Percentiles rank a stretch among this genome's conserved stretches.
These are phyloP conservation scores for Suhomyces taliae DNA, from an alignment of 1,139 yeast species.

Conservation along the genomic window DNA sequence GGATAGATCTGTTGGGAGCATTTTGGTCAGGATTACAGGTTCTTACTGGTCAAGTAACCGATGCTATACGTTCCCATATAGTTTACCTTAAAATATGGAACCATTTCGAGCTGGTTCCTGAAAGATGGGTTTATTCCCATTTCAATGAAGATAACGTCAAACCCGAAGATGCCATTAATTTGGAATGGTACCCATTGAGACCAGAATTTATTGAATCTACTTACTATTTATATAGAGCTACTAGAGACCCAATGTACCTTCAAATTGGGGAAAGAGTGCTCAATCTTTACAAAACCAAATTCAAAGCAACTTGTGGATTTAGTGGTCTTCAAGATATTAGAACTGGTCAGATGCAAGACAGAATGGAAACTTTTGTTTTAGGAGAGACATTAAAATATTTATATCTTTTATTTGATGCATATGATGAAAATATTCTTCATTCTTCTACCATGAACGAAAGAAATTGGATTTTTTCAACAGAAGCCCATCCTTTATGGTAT, in stretches of 20 bases:
- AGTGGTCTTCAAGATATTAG: slow-evolving; percentile 73
- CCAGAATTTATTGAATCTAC: slow-evolving; percentile 93
- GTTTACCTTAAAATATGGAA: slow-evolving; percentile 81
- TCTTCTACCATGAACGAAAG: slow-evolving; percentile 34
- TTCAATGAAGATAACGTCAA: slow-evolving; percentile 9
- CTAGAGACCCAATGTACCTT: slow-evolving; percentile 80
- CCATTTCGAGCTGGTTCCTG: slow-evolving; percentile 79
- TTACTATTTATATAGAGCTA: slow-evolving; percentile 79
- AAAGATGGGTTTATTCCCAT: slow-evolving; percentile 65
- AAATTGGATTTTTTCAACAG: slow-evolving; percentile 82
- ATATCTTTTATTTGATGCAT: slow-evolving; percentile 74
- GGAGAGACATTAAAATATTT: slow-evolving; percentile 85
- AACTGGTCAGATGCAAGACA: slow-evolving; percentile 62
- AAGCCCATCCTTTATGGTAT: slow-evolving; percentile 90
- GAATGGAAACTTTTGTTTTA: slow-evolving; percentile 90
- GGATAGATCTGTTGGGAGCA: slow-evolving; percentile 88
- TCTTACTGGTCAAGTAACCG: slow-evolving; percentile 68
- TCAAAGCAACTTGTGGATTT: slow-evolving; percentile 71
- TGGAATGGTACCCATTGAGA: slow-evolving; percentile 91
- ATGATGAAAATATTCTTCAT: slow-evolving; percentile 53
- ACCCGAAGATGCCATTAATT: slow-evolving; percentile 36
- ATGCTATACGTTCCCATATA: slow-evolving; percentile 63
- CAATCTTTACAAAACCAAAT: slow-evolving; percentile 51
- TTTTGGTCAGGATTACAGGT: slow-evolving; percentile 88
- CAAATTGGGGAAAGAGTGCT: slow-evolving; percentile 70